These are phyloP conservation scores for Debaryomyces sp. DNA, from an alignment of 1,139 yeast species.

Conservation along the genomic window DNA sequence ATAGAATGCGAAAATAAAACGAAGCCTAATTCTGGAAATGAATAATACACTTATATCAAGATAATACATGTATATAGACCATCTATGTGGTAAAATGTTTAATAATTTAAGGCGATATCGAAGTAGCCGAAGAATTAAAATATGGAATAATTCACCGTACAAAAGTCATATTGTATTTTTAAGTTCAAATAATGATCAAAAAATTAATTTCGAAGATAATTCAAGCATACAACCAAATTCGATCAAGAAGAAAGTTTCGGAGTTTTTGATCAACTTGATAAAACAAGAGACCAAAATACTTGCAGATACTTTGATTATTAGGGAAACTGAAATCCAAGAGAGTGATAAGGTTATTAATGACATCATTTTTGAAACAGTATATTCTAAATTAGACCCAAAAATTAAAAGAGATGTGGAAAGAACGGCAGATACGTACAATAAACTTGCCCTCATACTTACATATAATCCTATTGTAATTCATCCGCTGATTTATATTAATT, in stretches of 20 bases:
- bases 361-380: slow-evolving; percentile 4
- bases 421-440: slow-evolving; percentile 33
- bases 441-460: slow-evolving; percentile 31
- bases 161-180: background rate
- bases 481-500: slow-evolving; percentile 29
- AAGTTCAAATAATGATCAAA: slow-evolving; percentile 1
- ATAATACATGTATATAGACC: slow-evolving; percentile 1
- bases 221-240: slow-evolving; percentile 1
- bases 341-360: slow-evolving; percentile 1
- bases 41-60: background rate
- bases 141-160: background rate
- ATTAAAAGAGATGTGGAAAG: slow-evolving; percentile 19
- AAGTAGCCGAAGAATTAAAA: slow-evolving; percentile 7
- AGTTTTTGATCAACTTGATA: slow-evolving; percentile 16
- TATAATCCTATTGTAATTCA: slow-evolving; percentile 37
- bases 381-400: slow-evolving; percentile 8
- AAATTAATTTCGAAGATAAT: slow-evolving; percentile 8
- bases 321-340: background rate
- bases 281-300: slow-evolving; percentile 19
- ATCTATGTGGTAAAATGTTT: slow-evolving; percentile 9
- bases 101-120: slow-evolving; percentile 8
- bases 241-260: slow-evolving; percentile 9
- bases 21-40: background rate
- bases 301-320: slow-evolving; percentile 12
- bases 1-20: slow-evolving; percentile 4